Evolutionary conservation across 768 basidiomycete genomes (phyloP).

Genomic region (Boletus reticuloceps): DNA sequence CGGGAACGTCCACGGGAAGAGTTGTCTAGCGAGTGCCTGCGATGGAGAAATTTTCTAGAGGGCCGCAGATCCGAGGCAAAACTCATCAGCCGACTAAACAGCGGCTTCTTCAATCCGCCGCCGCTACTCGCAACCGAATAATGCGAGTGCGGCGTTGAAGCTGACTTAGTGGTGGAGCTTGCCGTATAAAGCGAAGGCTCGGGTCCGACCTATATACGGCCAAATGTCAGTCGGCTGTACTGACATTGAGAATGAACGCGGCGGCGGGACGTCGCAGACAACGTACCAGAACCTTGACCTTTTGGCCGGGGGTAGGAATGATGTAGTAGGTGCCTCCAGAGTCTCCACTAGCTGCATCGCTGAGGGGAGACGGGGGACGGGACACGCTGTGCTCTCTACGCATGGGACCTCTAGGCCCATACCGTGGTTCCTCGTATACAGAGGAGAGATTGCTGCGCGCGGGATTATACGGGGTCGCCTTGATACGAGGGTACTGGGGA

Average conservation of each 20-base stretch:
- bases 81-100: slow-evolving; percentile 60
- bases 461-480: slow-evolving; percentile 41
- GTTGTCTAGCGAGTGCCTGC: slow-evolving; percentile 48
- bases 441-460: slow-evolving; percentile 35
- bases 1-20: slow-evolving; percentile 21
- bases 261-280: not conserved
- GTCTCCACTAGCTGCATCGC: slow-evolving; percentile 44
- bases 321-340: slow-evolving; percentile 77
- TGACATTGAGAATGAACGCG: slow-evolving; percentile 7
- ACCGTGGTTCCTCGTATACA: slow-evolving; percentile 38
- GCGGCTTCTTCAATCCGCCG: slow-evolving; percentile 47
- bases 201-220: slow-evolving; percentile 35
- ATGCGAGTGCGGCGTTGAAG: slow-evolving; percentile 46
- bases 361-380: slow-evolving; percentile 38
- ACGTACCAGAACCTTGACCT: slow-evolving; percentile 73
- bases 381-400: slow-evolving; percentile 25
- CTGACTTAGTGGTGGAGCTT: slow-evolving; percentile 57
- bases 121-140: slow-evolving; percentile 25
- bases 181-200: slow-evolving; percentile 55
- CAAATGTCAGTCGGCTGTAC: slow-evolving; percentile 30
- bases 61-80: slow-evolving; percentile 47
- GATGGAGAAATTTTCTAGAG: slow-evolving; percentile 39
- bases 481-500: slow-evolving; percentile 42
- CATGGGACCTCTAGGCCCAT: slow-evolving; percentile 28
- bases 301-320: slow-evolving; percentile 67